Evolutionary conservation across 1,284 basidiomycete genomes (phyloP).

Genomic region (Volvariella volvacea): DNA sequence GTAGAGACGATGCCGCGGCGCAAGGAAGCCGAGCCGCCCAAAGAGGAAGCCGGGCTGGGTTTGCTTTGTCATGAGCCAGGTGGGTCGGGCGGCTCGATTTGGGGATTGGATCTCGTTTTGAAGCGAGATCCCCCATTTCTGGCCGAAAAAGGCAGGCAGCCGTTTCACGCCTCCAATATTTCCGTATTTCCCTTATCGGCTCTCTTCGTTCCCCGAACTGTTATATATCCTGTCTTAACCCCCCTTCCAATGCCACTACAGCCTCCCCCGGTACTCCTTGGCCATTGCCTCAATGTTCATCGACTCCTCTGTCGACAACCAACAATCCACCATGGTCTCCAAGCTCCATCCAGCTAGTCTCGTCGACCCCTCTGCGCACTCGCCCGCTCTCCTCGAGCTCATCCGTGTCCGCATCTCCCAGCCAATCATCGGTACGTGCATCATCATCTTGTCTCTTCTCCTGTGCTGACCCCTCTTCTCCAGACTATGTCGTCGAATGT

Average conservation of each 20-base stretch:
- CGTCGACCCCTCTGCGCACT: conserved; percentile 53
- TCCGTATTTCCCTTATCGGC: conserved; percentile 25
- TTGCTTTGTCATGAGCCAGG: too few species aligned
- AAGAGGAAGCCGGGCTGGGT: too few species aligned
- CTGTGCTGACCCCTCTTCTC: conserved; percentile 9
- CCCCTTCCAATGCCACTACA: conserved; percentile 1
- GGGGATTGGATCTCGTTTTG: not conserved
- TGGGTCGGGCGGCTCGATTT: not conserved
- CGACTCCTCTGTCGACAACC: conserved; percentile 5
- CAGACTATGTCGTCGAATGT: conserved; percentile 62
- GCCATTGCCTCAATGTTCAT: conserved; percentile 4
- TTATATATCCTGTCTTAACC: conserved; percentile 10
- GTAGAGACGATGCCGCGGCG: too few species aligned
- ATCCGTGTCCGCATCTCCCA: conserved; percentile 53
- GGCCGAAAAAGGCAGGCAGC: conserved; percentile 1
- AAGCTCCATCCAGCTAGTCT: conserved; percentile 55
- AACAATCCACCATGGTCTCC: conserved; percentile 19
- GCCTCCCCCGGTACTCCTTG: conserved; percentile 7
- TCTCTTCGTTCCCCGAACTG: conserved; percentile 15
- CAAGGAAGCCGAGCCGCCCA: too few species aligned
- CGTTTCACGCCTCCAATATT: conserved; percentile 14
- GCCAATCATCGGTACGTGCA: conserved; percentile 51
- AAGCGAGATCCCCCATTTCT: conserved; percentile 5
- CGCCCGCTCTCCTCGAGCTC: conserved; percentile 56
- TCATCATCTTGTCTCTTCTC: conserved; percentile 1